Evolutionary conservation across 2,329 filamentous ascomycete genomes (phyloP).

Genomic region (Curvularia hawaiiensis): DNA sequence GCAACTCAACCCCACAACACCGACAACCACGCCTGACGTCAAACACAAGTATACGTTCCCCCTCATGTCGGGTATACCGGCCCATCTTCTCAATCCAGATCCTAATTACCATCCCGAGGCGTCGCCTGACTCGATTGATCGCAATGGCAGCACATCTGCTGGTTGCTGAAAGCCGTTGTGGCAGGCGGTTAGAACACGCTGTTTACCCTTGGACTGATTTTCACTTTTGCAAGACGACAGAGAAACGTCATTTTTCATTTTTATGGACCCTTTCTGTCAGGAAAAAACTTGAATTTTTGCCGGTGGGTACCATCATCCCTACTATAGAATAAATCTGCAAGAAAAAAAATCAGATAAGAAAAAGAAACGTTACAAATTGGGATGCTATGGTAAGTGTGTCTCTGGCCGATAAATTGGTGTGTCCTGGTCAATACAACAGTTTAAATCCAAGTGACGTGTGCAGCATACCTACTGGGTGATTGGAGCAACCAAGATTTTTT

Average conservation of each 20-base stretch:
- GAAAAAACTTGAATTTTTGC: not conserved
- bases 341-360: not conserved
- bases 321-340: not conserved
- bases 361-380: not conserved
- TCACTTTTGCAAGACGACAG: not conserved
- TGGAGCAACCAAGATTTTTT: not conserved
- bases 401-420: not conserved
- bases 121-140: not conserved
- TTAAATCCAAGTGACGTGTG: not conserved
- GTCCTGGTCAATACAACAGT: not conserved
- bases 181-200: not conserved
- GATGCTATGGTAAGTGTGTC: not conserved
- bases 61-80: not conserved
- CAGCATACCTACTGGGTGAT: not conserved
- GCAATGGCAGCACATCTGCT: not conserved
- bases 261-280: not conserved
- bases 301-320: not conserved
- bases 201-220: not conserved
- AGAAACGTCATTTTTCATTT: not conserved
- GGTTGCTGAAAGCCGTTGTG: not conserved
- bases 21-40: slow-evolving; percentile 13
- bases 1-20: slow-evolving; percentile 9
- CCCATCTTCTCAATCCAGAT: not conserved
- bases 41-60: slow-evolving; percentile 5
- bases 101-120: not conserved